Evolutionary conservation across 2,329 filamentous ascomycete genomes (phyloP).

Genomic region (Apiospora arundinis): DNA sequence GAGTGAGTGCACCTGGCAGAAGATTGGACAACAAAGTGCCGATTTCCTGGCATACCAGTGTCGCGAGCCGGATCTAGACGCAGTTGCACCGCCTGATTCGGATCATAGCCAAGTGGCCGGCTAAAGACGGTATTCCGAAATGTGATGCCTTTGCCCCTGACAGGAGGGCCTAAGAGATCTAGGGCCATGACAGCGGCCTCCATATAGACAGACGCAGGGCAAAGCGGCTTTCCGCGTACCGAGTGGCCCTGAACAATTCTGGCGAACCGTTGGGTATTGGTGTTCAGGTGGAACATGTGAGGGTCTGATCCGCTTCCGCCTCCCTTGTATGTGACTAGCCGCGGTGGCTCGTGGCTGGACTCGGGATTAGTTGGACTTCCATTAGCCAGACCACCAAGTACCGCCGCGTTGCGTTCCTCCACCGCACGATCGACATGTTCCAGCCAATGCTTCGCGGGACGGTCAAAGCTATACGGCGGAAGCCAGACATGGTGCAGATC

Average conservation of each 20-base stretch:
- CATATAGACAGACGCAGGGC: neutral
- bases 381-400: too few relatives aligned
- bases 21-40: neutral
- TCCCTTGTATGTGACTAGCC: neutral
- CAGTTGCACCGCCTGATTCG: neutral
- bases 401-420: neutral
- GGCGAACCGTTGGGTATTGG: neutral
- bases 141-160: neutral
- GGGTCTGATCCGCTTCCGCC: neutral
- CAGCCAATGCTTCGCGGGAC: neutral
- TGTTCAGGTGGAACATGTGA: neutral
- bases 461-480: constrained; percentile 3
- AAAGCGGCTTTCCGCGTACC: neutral
- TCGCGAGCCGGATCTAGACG: neutral
- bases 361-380: neutral
- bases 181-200: constrained; percentile 2
- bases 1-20: neutral
- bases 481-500: neutral
- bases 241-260: neutral
- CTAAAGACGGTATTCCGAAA: neutral
- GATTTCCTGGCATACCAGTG: too few relatives aligned
- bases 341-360: neutral
- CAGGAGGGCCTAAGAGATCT: neutral
- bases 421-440: neutral
- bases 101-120: too few relatives aligned